phyloP scores from a whole-genome alignment of 2,329 filamentous ascomycete species.

The Lecanosticta acicola region DNA sequence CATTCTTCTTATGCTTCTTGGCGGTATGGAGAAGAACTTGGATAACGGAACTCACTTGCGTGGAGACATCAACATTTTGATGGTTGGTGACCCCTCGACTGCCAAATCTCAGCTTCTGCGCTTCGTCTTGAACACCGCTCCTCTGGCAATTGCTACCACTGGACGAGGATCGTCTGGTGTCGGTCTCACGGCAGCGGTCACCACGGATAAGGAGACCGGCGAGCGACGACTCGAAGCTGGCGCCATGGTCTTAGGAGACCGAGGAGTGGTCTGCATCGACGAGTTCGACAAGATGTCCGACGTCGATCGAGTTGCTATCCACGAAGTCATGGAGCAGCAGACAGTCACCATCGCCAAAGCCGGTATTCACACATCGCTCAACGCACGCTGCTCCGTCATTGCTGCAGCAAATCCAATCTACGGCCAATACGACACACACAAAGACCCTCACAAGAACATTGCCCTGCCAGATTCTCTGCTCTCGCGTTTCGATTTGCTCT shows the following conservation, averaged over 20 bases:
- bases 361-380: constrained; percentile 94
- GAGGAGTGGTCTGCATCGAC: constrained; percentile 96
- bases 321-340: constrained; percentile 99
- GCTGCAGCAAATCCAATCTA: constrained; percentile 97
- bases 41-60: constrained; percentile 96
- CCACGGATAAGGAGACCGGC: constrained; percentile 93
- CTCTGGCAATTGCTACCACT: constrained; percentile 92
- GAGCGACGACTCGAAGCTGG: constrained; percentile 91
- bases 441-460: constrained; percentile 98
- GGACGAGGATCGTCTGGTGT: constrained; percentile 92
- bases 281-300: constrained; percentile 99
- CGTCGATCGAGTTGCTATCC: constrained; percentile 93
- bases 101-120: constrained; percentile 97
- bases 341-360: constrained; percentile 98
- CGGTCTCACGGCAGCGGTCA: constrained; percentile 94
- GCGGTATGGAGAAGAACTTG: constrained; percentile 96
- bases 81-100: constrained; percentile 98
- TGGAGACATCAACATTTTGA: constrained; percentile 98
- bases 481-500: constrained; percentile 96
- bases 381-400: constrained; percentile 92
- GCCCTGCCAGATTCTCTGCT: constrained; percentile 92
- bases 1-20: constrained; percentile 87
- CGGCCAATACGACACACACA: constrained; percentile 96
- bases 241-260: constrained; percentile 96
- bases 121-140: constrained; percentile 95